Evolutionary conservation across 2,329 filamentous ascomycete species (phyloP), one percentile per base, ranked within the genome.

Genomic region (Dactylella cylindrospora): DNA sequence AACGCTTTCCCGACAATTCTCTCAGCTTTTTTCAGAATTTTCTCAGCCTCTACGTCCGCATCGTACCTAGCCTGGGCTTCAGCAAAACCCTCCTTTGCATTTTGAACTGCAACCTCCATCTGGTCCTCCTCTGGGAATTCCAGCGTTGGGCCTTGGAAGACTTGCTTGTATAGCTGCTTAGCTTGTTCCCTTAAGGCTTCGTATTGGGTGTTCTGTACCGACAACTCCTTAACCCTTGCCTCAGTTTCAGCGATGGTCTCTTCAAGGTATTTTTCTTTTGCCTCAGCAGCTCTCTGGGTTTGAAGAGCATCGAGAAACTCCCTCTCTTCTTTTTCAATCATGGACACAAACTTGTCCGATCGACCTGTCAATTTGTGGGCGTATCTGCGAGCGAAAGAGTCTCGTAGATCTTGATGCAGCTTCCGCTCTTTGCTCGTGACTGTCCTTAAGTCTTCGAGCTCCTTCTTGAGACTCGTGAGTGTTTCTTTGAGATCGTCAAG

Each of bases 291-390:
- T 19, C 77, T 73, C 54, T 78, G 73, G 23, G 75, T 70, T 57
- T 80, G 76, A 39, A 80, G 73, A 0, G 76, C 79, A 38, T 79
- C 75, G 20, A 79, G 74, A 68, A 80, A 82, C 64, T 81, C 79
- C 35, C 72, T 70, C 68, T 82, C 79, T 69, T 81, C 79, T 62
- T 77, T 79, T 41, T 75, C 74, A 10, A 78, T 77, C 43, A 73
- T 74, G n/a, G 74, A 73, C 12, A 73, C 71, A 64, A 79, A 79
- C 44, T 76, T 75, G n/a, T 75, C 76, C 33, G 74, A 73, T 62
- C 76, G 76, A 22, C 79, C 76, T 3, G 75, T 72, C 7, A 79
- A 72, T 57, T 76, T 78, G 73, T 79, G 78, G 31, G 76, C 72
- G 66, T 79, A 78, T 31, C 79, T 77, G 49, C 74, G 75, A 67